Conservation (phyloP, 257 asterid genomes). For the Salvia hispanica region DNA sequence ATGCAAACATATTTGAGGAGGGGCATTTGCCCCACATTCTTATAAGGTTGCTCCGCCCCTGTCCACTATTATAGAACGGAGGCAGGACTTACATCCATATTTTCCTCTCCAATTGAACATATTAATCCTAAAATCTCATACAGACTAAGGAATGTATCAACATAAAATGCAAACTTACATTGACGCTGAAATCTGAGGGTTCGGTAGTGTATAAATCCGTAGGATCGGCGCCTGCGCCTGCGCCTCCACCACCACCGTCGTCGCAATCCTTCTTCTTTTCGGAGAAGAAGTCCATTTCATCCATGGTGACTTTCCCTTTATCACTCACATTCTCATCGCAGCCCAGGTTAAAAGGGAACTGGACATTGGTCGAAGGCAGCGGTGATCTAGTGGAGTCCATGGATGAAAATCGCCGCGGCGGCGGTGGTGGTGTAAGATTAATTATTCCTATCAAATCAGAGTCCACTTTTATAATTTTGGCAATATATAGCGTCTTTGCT, state of each 20-base stretch:
- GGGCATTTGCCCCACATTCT: too few species aligned
- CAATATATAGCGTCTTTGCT: conserved; percentile 58
- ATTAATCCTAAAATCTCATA: too few species aligned
- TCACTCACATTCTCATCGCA: conserved; percentile 23
- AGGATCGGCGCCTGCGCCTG: neutral
- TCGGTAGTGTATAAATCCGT: neutral
- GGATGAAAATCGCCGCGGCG: conserved; percentile 1
- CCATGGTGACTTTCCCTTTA: conserved; percentile 32
- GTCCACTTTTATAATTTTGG: conserved; percentile 61
- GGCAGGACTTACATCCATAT: too few species aligned
- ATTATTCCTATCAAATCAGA: conserved; percentile 68
- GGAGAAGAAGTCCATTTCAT: conserved; percentile 77
- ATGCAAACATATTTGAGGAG: too few species aligned
- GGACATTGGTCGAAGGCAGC: conserved; percentile 47
- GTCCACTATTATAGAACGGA: too few species aligned
- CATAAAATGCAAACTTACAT: conserved; percentile 42
- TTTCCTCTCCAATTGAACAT: too few species aligned
- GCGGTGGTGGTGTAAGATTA: conserved; percentile 25
- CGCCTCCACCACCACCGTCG: neutral
- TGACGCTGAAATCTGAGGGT: conserved; percentile 51
- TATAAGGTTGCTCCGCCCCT: too few species aligned
- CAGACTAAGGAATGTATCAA: too few species aligned
- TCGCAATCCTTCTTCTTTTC: conserved; percentile 32
- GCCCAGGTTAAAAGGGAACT: conserved; percentile 60
- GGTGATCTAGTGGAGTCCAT: conserved; percentile 34